Evolutionary conservation across 352 stramenopile genomes (phyloP).

Genomic region (Phytophthora europaea): DNA sequence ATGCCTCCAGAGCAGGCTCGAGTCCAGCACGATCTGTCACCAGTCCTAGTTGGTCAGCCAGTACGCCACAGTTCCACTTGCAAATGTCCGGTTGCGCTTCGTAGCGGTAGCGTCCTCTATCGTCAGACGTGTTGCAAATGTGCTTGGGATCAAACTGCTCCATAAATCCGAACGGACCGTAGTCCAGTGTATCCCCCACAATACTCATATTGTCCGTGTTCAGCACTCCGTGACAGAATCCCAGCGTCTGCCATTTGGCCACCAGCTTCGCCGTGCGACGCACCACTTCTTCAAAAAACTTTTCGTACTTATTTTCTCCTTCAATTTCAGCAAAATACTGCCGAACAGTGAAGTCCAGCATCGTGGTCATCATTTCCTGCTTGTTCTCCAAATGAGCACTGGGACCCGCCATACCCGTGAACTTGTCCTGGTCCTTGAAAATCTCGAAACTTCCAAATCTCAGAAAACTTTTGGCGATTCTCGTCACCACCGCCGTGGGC

Average conservation of each 20-base stretch:
- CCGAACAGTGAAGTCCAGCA: slow-evolving; percentile 84
- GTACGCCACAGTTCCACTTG: slow-evolving; percentile 85
- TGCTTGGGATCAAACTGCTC: slow-evolving; percentile 90
- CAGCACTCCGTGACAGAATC: slow-evolving; percentile 93
- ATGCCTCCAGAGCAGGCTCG: slow-evolving; percentile 45
- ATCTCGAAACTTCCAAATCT: slow-evolving; percentile 98
- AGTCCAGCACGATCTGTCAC: slow-evolving; percentile 42
- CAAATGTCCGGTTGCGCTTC: slow-evolving; percentile 86
- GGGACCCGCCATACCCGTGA: slow-evolving; percentile 72
- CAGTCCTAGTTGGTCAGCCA: slow-evolving; percentile 74
- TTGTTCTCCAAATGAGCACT: slow-evolving; percentile 79
- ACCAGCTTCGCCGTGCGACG: slow-evolving; percentile 83
- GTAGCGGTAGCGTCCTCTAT: slow-evolving; percentile 84
- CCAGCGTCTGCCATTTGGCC: slow-evolving; percentile 85
- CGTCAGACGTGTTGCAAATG: slow-evolving; percentile 88
- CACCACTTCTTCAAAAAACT: slow-evolving; percentile 77
- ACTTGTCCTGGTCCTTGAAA: slow-evolving; percentile 86
- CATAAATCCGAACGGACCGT: slow-evolving; percentile 95
- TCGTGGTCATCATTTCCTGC: slow-evolving; percentile 68
- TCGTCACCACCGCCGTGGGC: slow-evolving; percentile 84
- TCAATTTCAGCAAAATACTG: slow-evolving; percentile 73
- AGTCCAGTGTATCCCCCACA: slow-evolving; percentile 93
- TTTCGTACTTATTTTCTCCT: slow-evolving; percentile 40
- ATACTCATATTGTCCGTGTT: slow-evolving; percentile 96
- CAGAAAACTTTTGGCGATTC: slow-evolving; percentile 94